Base-by-base conservation (phyloP, 257 asterid species). In the Ballota nigra region DNA sequence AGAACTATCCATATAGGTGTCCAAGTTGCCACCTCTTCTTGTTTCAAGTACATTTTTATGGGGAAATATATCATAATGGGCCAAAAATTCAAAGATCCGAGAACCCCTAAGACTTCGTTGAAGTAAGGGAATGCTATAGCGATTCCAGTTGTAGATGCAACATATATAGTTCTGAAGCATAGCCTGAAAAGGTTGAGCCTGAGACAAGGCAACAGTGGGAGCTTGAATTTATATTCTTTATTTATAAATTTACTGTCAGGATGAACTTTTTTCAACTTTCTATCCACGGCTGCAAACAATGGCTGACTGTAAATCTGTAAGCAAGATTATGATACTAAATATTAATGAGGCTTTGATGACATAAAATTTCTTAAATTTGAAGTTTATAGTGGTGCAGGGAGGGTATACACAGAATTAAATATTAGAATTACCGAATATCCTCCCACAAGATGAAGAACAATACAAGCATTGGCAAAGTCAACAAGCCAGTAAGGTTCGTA, bases 401-500 rank as follows among this genome's bases (percentile, higher is more conserved):
- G 4, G 29, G 29, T 26, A 26, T 26, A 26, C 29, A 31, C 36
- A 1, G 8, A 31, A 31, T 31, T 5, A 31, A 31, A 31, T 8
- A 9, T 8, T 12, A 38, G 12, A 43, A n/a, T 47, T 73, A 89
- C 92, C 85, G 84, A 90, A 74, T 83, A 89, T 15, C 90, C 90
- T 33, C 89, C 90, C 34, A 89, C 81, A 2, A 89, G 87, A 76
- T 89, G 92, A 23, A 89, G 83, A 80, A 89, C 76, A n/a, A 89
- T 77, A 22, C 92, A 84, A 0, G 85, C 88, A 58, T 89, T 87
- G 16, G 94, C 96, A 15, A 87, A 15, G 58, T 87, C 89, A 16
- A 89, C 82, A 3, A 89, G 92, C 96, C 96, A 89, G 69, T 72
- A 89, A 0, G 96, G 96, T 56, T 89, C 90, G 2, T 84, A 87